Base-by-base conservation (phyloP, 805 yeast species). In the Candida dajiaensis region DNA sequence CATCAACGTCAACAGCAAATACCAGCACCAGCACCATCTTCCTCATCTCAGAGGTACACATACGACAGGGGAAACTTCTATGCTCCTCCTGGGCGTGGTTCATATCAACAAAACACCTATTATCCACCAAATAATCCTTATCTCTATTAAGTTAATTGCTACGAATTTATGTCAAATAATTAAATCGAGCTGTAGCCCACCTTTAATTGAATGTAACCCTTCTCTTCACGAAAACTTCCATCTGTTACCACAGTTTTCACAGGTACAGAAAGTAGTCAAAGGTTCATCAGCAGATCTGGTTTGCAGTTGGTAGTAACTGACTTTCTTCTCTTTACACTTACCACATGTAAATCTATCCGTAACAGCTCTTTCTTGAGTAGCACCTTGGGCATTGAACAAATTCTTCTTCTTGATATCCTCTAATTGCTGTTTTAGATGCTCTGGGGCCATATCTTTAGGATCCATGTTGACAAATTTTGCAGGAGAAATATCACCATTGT, bases 241-340 rank as follows among this genome's bases (percentile, higher is more conserved):
- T 67, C 98, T 80, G 63, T 94, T 89, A 52, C 98, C 98, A 72
- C 99, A 94, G 54, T 80, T 88, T 61, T 90, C 97, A 72, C 99
- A 94, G 4, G 97, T 90, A 72, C 99, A 94, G 65, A 94, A 94
- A 1, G 99, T 94, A 8, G 99, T 94, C 60, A 94, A 77, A 49
- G 99, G 99, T 69, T 94, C 99, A 79, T 94, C 99, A 18, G 99
- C 99, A 48, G 96, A 87, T 68, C 99, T 77, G 29, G 99, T 94
- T 73, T 94, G 99, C 84, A 94, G 78, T 71, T 94, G 99, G 68
- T 90, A 92, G 66, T 94, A 94, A 57, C 95, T 85, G 38, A 94
- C 99, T 72, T 89, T 89, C 76, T 90, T 89, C 65, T 89, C 92
- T 69, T 92, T 94, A 78, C 99, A 94, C 67, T 92, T 94, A 43